phyloP scores from a whole-genome alignment of 2,329 filamentous ascomycete genomes.

The Sporothrix protearum region DNA sequence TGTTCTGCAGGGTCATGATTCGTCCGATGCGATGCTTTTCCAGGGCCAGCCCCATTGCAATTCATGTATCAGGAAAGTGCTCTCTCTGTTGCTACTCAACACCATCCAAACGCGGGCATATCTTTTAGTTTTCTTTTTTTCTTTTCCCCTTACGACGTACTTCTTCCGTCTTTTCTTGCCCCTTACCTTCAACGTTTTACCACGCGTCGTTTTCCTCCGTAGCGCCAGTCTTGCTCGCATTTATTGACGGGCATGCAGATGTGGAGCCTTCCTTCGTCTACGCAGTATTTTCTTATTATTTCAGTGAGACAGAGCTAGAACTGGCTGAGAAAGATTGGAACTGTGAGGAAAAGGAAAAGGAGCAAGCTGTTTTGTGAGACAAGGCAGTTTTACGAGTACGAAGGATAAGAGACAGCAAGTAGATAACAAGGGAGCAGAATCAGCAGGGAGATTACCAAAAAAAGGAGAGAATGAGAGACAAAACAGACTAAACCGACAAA shows the following conservation, averaged over 20 bases:
- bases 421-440: neutral
- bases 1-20: neutral
- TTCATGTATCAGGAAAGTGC: neutral
- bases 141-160: neutral
- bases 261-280: neutral
- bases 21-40: neutral
- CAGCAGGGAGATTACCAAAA: neutral
- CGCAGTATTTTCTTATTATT: neutral
- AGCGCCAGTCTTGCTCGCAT: neutral
- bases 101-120: neutral
- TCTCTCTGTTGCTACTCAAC: neutral
- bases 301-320: constrained; percentile 13
- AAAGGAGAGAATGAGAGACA: neutral
- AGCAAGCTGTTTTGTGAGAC: neutral
- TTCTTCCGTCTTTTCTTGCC: neutral
- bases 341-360: neutral
- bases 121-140: neutral
- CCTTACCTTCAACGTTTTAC: neutral
- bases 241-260: neutral
- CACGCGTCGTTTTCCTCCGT: constrained; percentile 4
- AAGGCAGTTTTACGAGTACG: neutral
- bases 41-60: neutral
- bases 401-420: neutral
- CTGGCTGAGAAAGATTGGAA: neutral
- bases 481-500: neutral